Percentiles rank a stretch among this genome's conserved stretches.
Conservation (phyloP, 805 yeast genomes). For the Schwanniomyces sp. region DNA sequence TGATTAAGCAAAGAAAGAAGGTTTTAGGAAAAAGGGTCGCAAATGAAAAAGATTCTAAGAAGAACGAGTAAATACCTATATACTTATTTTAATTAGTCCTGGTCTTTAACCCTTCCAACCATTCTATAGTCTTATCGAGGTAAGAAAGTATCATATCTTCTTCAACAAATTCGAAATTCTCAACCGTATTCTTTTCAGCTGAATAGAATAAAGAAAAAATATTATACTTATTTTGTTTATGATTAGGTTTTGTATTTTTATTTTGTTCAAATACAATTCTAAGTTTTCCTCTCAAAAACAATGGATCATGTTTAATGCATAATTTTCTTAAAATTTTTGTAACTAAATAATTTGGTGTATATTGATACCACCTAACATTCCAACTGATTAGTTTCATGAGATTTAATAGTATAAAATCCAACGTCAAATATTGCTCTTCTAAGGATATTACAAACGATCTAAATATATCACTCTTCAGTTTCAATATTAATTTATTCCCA, state of each 20-base stretch:
- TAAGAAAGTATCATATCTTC: constrained; percentile 34
- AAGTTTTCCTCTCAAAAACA: constrained; percentile 37
- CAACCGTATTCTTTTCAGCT: background rate
- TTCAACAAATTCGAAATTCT: constrained; percentile 20
- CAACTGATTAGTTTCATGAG: constrained; percentile 57
- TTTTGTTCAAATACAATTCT: constrained; percentile 38
- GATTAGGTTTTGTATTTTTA: constrained; percentile 11
- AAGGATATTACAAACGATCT: constrained; percentile 22
- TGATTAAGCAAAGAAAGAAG: constrained; percentile 85
- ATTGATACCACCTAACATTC: constrained; percentile 64
- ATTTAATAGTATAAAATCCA: constrained; percentile 33
- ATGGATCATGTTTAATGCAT: constrained; percentile 40
- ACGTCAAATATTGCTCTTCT: constrained; percentile 25
- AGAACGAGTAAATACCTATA: background rate
- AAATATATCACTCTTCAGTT: constrained; percentile 13
- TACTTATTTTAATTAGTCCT: background rate
- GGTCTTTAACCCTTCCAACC: constrained; percentile 24
- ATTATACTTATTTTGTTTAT: background rate
- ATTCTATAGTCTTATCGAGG: constrained; percentile 24
- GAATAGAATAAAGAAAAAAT: background rate
- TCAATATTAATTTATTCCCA: constrained; percentile 34
- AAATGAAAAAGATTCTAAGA: background rate
- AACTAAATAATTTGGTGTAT: constrained; percentile 45
- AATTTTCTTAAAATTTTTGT: constrained; percentile 45
- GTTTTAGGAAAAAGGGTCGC: constrained; percentile 47